Percentiles rank a stretch among this genome's conserved stretches.
These are phyloP conservation scores for Aspergillus sp. DNA, from an alignment of 2,329 filamentous ascomycete species.

Conservation along the genomic window DNA sequence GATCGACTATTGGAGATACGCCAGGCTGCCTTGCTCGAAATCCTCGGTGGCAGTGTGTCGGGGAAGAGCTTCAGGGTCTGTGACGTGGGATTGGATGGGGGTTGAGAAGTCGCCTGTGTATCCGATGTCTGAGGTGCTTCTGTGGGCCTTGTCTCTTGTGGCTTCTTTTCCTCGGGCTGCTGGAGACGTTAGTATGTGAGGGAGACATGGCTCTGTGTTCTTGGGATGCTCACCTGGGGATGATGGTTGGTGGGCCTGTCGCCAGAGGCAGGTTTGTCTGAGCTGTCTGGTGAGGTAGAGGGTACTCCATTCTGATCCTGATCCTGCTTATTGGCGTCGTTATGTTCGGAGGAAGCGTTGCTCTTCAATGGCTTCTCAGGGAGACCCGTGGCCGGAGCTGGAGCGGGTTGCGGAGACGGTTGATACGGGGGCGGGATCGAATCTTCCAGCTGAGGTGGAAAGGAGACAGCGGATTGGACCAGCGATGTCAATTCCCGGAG, in stretches of 20 bases:
- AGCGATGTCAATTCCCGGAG: slow-evolving; percentile 34
- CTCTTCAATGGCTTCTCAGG: neutral
- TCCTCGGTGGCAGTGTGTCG: slow-evolving; percentile 30
- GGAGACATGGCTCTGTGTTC: neutral
- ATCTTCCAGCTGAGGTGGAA: slow-evolving; percentile 24
- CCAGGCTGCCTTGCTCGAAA: slow-evolving; percentile 27
- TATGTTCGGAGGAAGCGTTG: neutral
- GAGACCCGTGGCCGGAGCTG: neutral
- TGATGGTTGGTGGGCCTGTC: neutral
- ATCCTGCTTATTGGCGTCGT: neutral
- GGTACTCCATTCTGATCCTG: neutral
- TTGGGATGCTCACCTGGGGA: neutral
- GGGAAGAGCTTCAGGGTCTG: slow-evolving; percentile 34
- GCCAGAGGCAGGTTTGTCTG: neutral
- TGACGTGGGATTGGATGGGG: slow-evolving; percentile 11
- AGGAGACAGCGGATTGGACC: slow-evolving; percentile 31
- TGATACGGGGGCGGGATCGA: slow-evolving; percentile 21
- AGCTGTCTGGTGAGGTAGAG: neutral
- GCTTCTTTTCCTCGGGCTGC: slow-evolving; percentile 1
- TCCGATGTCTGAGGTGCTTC: slow-evolving; percentile 6
- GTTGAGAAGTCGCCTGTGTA: slow-evolving; percentile 11
- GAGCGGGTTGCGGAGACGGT: slow-evolving; percentile 3
- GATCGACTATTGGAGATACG: slow-evolving; percentile 20
- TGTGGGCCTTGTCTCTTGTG: neutral
- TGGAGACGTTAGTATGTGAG: slow-evolving; percentile 5